Conservation (phyloP, 345 rosid species). For the Adansonia digitata region DNA sequence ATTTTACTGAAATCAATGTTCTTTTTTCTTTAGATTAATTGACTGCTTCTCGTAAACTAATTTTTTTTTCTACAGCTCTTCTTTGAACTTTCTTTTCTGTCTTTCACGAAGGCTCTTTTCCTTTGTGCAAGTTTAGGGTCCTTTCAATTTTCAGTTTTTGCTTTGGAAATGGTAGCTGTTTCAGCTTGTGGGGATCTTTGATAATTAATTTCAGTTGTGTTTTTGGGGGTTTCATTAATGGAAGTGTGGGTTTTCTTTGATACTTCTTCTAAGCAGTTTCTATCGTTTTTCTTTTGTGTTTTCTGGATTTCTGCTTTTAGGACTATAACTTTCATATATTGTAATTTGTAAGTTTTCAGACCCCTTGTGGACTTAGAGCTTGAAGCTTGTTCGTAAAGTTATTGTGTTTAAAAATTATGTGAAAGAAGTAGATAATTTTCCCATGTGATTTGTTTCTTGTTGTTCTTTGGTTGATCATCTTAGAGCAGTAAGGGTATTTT, state of each 20-base stretch:
- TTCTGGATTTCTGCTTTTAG: slow-evolving; percentile 20
- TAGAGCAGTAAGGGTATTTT: slow-evolving; percentile 17
- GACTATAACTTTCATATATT: slow-evolving; percentile 18
- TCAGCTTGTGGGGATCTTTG: too few relatives aligned
- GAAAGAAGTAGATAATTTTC: slow-evolving; percentile 6
- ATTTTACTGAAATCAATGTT: slow-evolving; percentile 60
- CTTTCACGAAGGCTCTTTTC: slow-evolving; percentile 2
- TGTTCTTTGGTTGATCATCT: slow-evolving; percentile 22
- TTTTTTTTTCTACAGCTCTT: slow-evolving; percentile 23
- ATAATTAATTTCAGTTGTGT: slow-evolving; percentile 11
- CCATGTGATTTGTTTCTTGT: slow-evolving; percentile 19
- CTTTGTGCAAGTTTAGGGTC: slow-evolving; percentile 25
- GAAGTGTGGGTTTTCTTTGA: slow-evolving; percentile 11
- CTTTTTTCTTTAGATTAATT: slow-evolving; percentile 35
- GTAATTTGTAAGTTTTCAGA: slow-evolving; percentile 9
- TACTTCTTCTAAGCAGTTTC: slow-evolving; percentile 4
- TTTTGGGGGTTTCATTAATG: slow-evolving; percentile 21
- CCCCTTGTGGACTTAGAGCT: slow-evolving; percentile 8
- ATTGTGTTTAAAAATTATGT: neutral
- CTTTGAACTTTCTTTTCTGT: slow-evolving; percentile 27
- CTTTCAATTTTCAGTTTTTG: slow-evolving; percentile 21
- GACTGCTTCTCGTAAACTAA: slow-evolving; percentile 43
- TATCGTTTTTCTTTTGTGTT: neutral
- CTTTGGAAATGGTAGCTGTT: slow-evolving; percentile 39
- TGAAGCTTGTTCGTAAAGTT: slow-evolving; percentile 17